Percentiles rank a stretch among this genome's conserved stretches.
Evolutionary conservation across 2,329 filamentous ascomycete genomes (phyloP).

Genomic region (Fusarium temperatum): DNA sequence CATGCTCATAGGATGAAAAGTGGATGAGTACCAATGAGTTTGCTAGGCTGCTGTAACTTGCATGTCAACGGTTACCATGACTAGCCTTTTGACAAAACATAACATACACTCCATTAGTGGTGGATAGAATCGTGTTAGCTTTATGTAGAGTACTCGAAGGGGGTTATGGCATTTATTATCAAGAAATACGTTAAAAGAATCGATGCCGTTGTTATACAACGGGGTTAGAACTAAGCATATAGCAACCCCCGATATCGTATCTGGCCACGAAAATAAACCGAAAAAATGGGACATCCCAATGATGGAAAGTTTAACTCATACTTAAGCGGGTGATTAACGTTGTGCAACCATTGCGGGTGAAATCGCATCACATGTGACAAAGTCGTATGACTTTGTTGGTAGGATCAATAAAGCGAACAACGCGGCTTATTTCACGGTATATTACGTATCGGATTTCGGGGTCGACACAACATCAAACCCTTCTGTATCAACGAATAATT

Average conservation of each 20-base stretch:
- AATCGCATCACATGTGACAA: not conserved
- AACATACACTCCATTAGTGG: not conserved
- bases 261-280: not conserved
- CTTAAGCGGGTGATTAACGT: not conserved
- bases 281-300: not conserved
- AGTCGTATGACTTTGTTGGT: conserved; percentile 5
- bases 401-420: not conserved
- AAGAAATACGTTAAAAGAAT: not conserved
- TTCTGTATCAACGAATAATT: not conserved
- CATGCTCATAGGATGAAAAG: not conserved
- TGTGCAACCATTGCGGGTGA: not conserved
- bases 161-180: not conserved
- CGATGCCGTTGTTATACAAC: not conserved
- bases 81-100: not conserved
- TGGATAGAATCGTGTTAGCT: no score
- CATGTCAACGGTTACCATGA: not conserved
- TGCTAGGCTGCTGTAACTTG: not conserved
- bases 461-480: not conserved
- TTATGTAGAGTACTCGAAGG: not conserved
- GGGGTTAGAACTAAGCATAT: not conserved
- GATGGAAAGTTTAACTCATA: not conserved
- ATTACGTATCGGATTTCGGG: not conserved
- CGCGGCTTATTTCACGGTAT: not conserved
- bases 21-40: not conserved
- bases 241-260: not conserved